These are phyloP conservation scores for Cladorrhinum sp. DNA, from an alignment of 2,329 filamentous ascomycete genomes.

Conservation along the genomic window DNA sequence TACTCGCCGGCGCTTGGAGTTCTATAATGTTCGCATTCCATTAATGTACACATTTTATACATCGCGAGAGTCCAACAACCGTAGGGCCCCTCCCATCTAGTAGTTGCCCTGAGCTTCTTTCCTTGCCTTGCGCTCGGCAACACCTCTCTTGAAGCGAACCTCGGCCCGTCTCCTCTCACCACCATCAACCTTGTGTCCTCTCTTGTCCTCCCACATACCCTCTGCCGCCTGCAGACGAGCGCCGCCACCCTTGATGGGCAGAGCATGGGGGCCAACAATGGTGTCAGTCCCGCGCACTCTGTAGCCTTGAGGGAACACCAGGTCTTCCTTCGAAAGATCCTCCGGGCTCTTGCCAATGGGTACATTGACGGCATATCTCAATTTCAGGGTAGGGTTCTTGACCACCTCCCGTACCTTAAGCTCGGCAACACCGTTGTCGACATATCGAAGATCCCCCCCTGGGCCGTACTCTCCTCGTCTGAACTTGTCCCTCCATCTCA, in stretches of 20 bases:
- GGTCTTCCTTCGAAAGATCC: slow-evolving; percentile 34
- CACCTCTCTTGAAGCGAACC: slow-evolving; percentile 80
- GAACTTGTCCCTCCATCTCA: slow-evolving; percentile 86
- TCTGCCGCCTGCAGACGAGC: slow-evolving; percentile 71
- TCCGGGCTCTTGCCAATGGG: slow-evolving; percentile 43
- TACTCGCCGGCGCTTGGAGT: not conserved
- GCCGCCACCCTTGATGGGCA: slow-evolving; percentile 62
- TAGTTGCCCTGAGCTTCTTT: slow-evolving; percentile 36
- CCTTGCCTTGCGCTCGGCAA: slow-evolving; percentile 71
- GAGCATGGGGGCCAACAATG: slow-evolving; percentile 72
- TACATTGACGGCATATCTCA: slow-evolving; percentile 55
- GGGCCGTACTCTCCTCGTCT: slow-evolving; percentile 72
- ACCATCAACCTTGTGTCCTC: slow-evolving; percentile 90
- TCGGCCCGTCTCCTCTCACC: slow-evolving; percentile 87
- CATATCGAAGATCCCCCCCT: slow-evolving; percentile 76
- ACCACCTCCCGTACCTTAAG: slow-evolving; percentile 45
- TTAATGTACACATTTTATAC: slow-evolving; percentile 28
- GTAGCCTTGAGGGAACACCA: slow-evolving; percentile 60
- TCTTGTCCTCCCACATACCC: slow-evolving; percentile 87
- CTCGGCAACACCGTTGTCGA: slow-evolving; percentile 54
- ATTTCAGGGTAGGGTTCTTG: slow-evolving; percentile 38
- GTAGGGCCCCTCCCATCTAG: slow-evolving; percentile 9
- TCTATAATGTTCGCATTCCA: slow-evolving; percentile 8
- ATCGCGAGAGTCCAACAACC: slow-evolving; percentile 5
- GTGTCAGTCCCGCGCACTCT: slow-evolving; percentile 64